Percentiles rank a stretch among this genome's conserved stretches.
Conservation (phyloP, 306 rosid genomes). For the Gynostemma pentaphyllum region DNA sequence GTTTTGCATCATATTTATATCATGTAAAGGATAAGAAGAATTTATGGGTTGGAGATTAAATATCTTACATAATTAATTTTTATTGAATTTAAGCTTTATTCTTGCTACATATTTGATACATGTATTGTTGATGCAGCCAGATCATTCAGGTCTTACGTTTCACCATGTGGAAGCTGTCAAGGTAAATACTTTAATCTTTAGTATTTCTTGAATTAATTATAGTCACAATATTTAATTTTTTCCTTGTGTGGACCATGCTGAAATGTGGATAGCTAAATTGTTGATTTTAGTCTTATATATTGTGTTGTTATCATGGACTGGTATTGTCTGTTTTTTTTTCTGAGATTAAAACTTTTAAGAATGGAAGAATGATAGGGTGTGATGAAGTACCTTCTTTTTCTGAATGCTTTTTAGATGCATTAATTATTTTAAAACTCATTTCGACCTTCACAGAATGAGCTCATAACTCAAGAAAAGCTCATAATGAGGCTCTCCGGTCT, state of each 20-base stretch:
- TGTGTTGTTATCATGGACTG: background rate
- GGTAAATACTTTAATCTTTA: slow-evolving; percentile 19
- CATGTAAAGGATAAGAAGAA: background rate
- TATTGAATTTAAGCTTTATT: slow-evolving; percentile 1
- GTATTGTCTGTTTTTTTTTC: background rate
- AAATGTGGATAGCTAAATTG: too few relatives aligned
- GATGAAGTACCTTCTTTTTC: background rate
- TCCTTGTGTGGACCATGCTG: background rate
- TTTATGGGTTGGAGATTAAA: background rate
- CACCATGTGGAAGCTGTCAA: slow-evolving; percentile 44
- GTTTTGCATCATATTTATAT: background rate
- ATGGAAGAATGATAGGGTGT: background rate
- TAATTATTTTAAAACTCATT: too few relatives aligned
- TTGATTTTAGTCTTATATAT: background rate
- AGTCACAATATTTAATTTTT: background rate
- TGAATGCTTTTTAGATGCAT: background rate
- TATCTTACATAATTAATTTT: background rate
- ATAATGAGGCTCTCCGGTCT: too few relatives aligned
- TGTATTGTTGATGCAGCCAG: slow-evolving; percentile 31
- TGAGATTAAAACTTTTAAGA: background rate
- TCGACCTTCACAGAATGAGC: too few relatives aligned
- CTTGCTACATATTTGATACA: slow-evolving; percentile 6
- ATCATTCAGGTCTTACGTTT: slow-evolving; percentile 46
- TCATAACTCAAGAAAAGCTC: too few relatives aligned
- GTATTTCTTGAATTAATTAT: background rate